Evolutionary conservation across 139 green algal genomes (phyloP), one percentile per base, ranked within the genome.

Genomic region (Picochlorum sp.): DNA sequence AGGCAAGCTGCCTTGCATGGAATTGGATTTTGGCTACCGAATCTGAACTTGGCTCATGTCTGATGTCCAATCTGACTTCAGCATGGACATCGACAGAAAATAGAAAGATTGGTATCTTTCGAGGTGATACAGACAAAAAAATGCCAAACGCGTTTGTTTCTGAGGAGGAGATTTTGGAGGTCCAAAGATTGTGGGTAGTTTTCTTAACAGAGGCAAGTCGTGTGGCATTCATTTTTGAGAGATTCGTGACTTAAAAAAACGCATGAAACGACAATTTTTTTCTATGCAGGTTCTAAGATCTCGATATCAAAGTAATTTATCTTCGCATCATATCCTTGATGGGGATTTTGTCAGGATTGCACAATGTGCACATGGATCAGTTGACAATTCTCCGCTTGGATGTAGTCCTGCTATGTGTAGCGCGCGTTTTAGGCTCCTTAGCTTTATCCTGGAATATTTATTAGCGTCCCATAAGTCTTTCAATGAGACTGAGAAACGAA

Each of bases 11-110:
- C 12, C 70, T 82, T 57, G 64, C 73, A 6, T 86, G 77, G 76
- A 64, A 63, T n/a, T 85, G 83, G 85, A 63, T 61, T 30, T 37
- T 85, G 18, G 40, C 47, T 18, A 67, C 76, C 16, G 43, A 57
- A 6, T 63, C 67, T 10, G 50, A 16, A 14, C 59, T 73, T 30
- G 65, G 82, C 29, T 53, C 80, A 9, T 63, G 67, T 2, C 73
- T 94, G 7, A 61, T 86, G 18, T 59, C 43, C 2, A 67, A 77
- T 22, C 31, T 84, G 3, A 56, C 61, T 1, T 59, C 65, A n/a
- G 79, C 75, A 4, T 65, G 40, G 40, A 25, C 25, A 22, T 39
- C 20, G 20, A 41, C 28, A 30, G 14, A 54, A 49, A 32, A 40
- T 26, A 5, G 45, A n/a, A 41, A 3, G 12, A 4, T 47, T 20